phyloP scores from a whole-genome alignment of 345 rosid genomes.

The Bruguiera sexangula region DNA sequence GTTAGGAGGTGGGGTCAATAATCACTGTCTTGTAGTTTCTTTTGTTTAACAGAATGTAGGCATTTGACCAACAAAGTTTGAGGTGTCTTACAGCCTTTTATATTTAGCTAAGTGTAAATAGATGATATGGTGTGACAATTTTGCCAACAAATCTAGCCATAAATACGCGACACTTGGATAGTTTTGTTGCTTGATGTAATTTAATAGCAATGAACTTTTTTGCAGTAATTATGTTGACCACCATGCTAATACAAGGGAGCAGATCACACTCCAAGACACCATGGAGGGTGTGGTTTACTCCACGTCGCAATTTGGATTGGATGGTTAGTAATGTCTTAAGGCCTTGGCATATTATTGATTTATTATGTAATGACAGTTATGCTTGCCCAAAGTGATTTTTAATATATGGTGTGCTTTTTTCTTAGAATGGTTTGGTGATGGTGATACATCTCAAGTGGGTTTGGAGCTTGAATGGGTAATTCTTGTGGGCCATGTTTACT shows the following conservation, averaged over 20 bases:
- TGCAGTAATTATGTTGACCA: constrained; percentile 93
- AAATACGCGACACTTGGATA: not conserved
- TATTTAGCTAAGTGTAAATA: no score
- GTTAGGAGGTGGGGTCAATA: no score
- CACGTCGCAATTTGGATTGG: constrained; percentile 90
- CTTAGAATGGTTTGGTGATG: constrained; percentile 96
- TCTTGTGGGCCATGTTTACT: not conserved
- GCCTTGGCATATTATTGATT: constrained; percentile 14
- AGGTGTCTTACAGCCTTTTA: no score
- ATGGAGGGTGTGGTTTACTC: constrained; percentile 94
- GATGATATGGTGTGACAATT: no score
- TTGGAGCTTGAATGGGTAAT: constrained; percentile 93
- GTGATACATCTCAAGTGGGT: constrained; percentile 84
- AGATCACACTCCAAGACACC: constrained; percentile 95
- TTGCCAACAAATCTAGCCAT: no score
- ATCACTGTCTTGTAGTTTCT: no score
- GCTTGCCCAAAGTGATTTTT: not conserved
- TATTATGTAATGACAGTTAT: not conserved
- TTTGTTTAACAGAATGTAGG: no score
- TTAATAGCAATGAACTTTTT: constrained; percentile 21
- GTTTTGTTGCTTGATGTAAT: not conserved
- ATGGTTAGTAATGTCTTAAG: constrained; percentile 56
- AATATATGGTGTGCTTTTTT: constrained; percentile 9
- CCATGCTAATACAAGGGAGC: constrained; percentile 92
- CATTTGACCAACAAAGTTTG: no score